Conservation (phyloP, 805 yeast genomes). For the Ogataea methylovora region DNA sequence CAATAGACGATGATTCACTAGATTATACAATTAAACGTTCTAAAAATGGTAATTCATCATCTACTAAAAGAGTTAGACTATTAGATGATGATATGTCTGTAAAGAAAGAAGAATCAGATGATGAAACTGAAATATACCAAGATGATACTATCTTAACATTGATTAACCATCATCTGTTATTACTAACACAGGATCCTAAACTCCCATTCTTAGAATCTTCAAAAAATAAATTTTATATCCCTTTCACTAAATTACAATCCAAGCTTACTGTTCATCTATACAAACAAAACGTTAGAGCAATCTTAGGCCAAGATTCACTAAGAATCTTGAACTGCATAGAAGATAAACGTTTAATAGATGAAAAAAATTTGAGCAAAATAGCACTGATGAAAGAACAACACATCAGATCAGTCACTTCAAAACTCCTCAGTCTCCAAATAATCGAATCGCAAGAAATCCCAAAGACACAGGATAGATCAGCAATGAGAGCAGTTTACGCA, state of each 20-base stretch:
- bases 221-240: slow-evolving; percentile 52
- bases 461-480: slow-evolving; percentile 83
- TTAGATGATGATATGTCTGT: slow-evolving; percentile 27
- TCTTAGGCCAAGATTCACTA: slow-evolving; percentile 60
- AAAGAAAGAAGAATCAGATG: slow-evolving; percentile 24
- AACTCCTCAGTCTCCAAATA: slow-evolving; percentile 59
- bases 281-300: slow-evolving; percentile 50
- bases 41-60: background rate
- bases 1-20: slow-evolving; percentile 27
- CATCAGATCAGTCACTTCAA: slow-evolving; percentile 63
- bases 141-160: background rate
- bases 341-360: slow-evolving; percentile 67
- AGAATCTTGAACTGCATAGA: slow-evolving; percentile 75
- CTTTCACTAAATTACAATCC: slow-evolving; percentile 45
- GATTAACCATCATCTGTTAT: slow-evolving; percentile 50
- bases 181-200: slow-evolving; percentile 44
- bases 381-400: slow-evolving; percentile 74
- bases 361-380: slow-evolving; percentile 66
- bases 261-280: slow-evolving; percentile 40
- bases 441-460: slow-evolving; percentile 93
- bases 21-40: slow-evolving; percentile 10
- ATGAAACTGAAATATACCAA: slow-evolving; percentile 6
- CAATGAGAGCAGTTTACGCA: slow-evolving; percentile 77
- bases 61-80: slow-evolving; percentile 24
- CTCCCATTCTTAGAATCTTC: slow-evolving; percentile 56